These are phyloP conservation scores for Pholiota conissans DNA, from an alignment of 768 basidiomycete species.

Conservation along the genomic window DNA sequence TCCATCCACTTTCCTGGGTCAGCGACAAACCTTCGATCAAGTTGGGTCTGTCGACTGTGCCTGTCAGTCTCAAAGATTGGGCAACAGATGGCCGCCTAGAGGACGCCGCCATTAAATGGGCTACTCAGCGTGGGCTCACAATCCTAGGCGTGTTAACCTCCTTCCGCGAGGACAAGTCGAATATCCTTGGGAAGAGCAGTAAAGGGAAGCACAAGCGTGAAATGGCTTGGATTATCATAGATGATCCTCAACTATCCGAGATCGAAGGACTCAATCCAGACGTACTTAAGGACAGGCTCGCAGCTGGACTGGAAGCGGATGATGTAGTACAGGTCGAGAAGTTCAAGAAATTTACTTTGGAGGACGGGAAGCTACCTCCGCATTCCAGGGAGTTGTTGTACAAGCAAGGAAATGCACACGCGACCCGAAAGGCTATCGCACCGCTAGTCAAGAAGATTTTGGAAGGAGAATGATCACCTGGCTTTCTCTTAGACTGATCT, in stretches of 20 bases:
- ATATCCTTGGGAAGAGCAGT: conserved; percentile 27
- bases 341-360: conserved; percentile 41
- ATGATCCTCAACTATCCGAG: conserved; percentile 24
- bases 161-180: conserved; percentile 50
- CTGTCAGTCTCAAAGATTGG: conserved; percentile 63
- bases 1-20: conserved; percentile 45
- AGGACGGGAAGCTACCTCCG: conserved; percentile 31
- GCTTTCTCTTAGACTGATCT: background rate
- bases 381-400: conserved; percentile 51
- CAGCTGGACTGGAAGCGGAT: conserved; percentile 58
- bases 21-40: conserved; percentile 40
- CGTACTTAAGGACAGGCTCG: conserved; percentile 48
- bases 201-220: conserved; percentile 62
- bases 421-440: conserved; percentile 66
- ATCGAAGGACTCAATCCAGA: conserved; percentile 30
- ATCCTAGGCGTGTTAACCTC: conserved; percentile 82
- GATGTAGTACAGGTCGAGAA: conserved; percentile 52
- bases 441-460: conserved; percentile 64
- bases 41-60: conserved; percentile 84
- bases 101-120: conserved; percentile 51
- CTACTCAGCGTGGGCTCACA: conserved; percentile 61
- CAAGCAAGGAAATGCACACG: conserved; percentile 62
- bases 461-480: conserved; percentile 29
- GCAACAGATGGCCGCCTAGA: conserved; percentile 42
- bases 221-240: conserved; percentile 62